Conservation (phyloP, 306 rosid genomes). For the Alnus glutinosa region DNA sequence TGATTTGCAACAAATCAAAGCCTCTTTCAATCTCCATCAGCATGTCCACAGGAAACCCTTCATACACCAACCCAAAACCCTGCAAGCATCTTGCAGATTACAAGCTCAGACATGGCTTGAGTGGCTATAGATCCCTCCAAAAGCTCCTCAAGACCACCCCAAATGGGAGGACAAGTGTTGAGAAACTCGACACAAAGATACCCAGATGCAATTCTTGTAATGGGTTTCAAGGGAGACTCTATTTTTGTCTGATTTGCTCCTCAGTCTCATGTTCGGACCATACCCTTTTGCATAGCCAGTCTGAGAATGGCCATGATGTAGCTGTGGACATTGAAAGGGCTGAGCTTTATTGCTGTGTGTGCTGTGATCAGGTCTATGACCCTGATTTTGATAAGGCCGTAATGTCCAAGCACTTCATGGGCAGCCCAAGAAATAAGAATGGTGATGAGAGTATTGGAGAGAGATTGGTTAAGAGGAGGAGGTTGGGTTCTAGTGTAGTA, state of each 20-base stretch:
- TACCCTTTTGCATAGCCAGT: constrained; percentile 49
- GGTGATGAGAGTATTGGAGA: constrained; percentile 67
- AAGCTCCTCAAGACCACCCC: constrained; percentile 62
- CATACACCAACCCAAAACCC: constrained; percentile 65
- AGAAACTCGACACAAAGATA: constrained; percentile 44
- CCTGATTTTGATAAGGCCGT: constrained; percentile 82
- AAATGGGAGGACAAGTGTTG: constrained; percentile 57
- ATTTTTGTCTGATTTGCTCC: constrained; percentile 73
- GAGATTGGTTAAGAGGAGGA: constrained; percentile 79
- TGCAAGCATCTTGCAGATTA: constrained; percentile 78
- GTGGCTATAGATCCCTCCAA: constrained; percentile 70
- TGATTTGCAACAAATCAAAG: constrained; percentile 30
- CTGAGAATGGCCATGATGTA: constrained; percentile 55
- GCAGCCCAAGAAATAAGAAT: constrained; percentile 19
- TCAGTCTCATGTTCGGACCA: constrained; percentile 69
- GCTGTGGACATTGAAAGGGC: constrained; percentile 81
- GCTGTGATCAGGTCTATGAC: constrained; percentile 86
- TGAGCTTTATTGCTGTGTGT: constrained; percentile 77
- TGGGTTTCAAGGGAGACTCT: constrained; percentile 64
- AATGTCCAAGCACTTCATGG: constrained; percentile 65
- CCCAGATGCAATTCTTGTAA: constrained; percentile 75
- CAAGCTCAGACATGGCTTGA: constrained; percentile 71
- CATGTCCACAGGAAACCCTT: constrained; percentile 63
- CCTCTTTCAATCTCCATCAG: constrained; percentile 15
- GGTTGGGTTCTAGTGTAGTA: constrained; percentile 44